Base-by-base conservation (phyloP, 768 basidiomycete species). In the Suillus lakei region DNA sequence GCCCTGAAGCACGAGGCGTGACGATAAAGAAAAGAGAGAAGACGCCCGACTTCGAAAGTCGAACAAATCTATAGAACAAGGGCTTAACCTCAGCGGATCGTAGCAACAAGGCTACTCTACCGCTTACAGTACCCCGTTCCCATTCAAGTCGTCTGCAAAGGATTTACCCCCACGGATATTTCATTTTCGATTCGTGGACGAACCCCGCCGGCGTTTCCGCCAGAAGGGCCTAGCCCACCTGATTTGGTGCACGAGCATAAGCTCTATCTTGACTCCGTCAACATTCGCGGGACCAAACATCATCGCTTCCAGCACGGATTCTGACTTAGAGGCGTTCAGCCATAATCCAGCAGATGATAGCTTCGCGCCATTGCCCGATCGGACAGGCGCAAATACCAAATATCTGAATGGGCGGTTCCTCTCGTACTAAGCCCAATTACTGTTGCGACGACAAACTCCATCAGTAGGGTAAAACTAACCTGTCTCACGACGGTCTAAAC, bases 391-490 rank as follows among this genome's bases (percentile, higher is more conserved):
- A 89, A 88, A 88, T 87, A 89, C 88, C 88, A 89, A 89, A 85
- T 89, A 87, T 88, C 86, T 86, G 88, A 88, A 90, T 87, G 85
- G 86, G 86, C 86, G 82, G 88, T 90, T 89, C 88, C 88, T 89
- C 88, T 88, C 84, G 86, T 89, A 89, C 88, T 89, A 88, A 86
- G 86, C 85, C 86, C 85, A 86, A 89, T 88, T 89, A 87, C 87
- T 86, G 83, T 89, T 85, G 83, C 83, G 84, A 87, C 80, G 82
- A 88, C 86, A 76, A 51, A 66, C 85, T 85, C 84, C 88, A 89
- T 88, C 86, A 89, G 86, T 88, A 90, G 87, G 86, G 88, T 89
- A 90, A 89, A 89, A 90, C 87, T 89, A 90, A 89, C 87, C 88
- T 89, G 87, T 90, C 88, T 88, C 88, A 89, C 86, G 85, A 89